These are phyloP conservation scores for Penstemon eatonii DNA, from an alignment of 257 asterid species.

Conservation along the genomic window DNA sequence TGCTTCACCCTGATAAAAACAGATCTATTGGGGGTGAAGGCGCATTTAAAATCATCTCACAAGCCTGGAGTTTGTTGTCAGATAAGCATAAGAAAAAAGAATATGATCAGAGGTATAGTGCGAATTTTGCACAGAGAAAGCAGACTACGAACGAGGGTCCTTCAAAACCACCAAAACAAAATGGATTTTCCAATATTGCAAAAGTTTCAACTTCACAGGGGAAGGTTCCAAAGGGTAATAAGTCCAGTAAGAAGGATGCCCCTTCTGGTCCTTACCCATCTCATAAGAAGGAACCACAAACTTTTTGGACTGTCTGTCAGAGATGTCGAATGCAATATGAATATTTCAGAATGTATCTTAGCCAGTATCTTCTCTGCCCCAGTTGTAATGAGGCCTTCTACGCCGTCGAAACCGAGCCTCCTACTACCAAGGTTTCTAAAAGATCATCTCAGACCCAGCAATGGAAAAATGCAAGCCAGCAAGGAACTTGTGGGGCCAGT, in stretches of 20 bases:
- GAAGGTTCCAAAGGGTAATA: constrained; percentile 43
- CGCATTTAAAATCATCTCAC: constrained; percentile 66
- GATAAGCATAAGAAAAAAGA: constrained; percentile 54
- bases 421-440: constrained; percentile 46
- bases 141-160: constrained; percentile 35
- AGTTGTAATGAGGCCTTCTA: constrained; percentile 75
- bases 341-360: constrained; percentile 68
- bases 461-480: constrained; percentile 35
- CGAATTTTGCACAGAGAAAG: constrained; percentile 31
- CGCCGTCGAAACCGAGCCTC: constrained; percentile 65
- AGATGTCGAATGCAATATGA: constrained; percentile 80
- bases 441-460: constrained; percentile 31
- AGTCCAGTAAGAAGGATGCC: constrained; percentile 36
- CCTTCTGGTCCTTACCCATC: constrained; percentile 36
- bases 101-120: constrained; percentile 48
- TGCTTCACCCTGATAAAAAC: constrained; percentile 82
- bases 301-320: constrained; percentile 82
- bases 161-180: constrained; percentile 42
- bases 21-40: constrained; percentile 69
- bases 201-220: constrained; percentile 42
- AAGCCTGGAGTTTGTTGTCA: constrained; percentile 75
- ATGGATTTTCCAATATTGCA: constrained; percentile 59
- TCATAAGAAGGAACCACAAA: constrained; percentile 45
- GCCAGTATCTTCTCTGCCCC: constrained; percentile 78
- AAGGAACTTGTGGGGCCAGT: constrained; percentile 29